These are phyloP conservation scores for Tuber magnatum DNA, from an alignment of 495 filamentous ascomycete genomes.

Conservation along the genomic window DNA sequence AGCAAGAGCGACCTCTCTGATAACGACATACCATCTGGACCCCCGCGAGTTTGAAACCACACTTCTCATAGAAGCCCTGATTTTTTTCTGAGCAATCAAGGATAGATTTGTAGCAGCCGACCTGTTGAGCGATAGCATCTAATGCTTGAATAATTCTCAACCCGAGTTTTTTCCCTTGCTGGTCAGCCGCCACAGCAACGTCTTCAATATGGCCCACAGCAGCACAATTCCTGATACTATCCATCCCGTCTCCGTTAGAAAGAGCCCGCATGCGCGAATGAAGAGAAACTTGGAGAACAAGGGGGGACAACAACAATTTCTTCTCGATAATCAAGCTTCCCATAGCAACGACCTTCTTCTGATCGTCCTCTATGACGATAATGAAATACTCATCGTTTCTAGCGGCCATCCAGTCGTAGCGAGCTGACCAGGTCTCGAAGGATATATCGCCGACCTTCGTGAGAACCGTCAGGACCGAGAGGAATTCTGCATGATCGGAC, in stretches of 20 bases:
- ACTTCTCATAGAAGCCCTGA: slow-evolving; percentile 98
- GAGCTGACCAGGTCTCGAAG: slow-evolving; percentile 63
- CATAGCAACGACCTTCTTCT: slow-evolving; percentile 67
- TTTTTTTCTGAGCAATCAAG: slow-evolving; percentile 76
- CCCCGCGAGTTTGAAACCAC: slow-evolving; percentile 86
- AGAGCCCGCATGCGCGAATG: neutral
- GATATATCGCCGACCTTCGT: slow-evolving; percentile 87
- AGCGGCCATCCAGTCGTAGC: slow-evolving; percentile 75
- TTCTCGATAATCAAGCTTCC: slow-evolving; percentile 78
- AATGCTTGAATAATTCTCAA: slow-evolving; percentile 88
- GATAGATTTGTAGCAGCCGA: slow-evolving; percentile 50
- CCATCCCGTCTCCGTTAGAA: slow-evolving; percentile 5
- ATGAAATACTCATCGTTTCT: slow-evolving; percentile 78
- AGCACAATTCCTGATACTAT: slow-evolving; percentile 64
- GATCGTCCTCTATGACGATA: slow-evolving; percentile 67
- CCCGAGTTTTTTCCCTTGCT: slow-evolving; percentile 95
- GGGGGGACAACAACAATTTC: slow-evolving; percentile 57
- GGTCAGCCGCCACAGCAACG: slow-evolving; percentile 85
- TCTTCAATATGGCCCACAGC: slow-evolving; percentile 96
- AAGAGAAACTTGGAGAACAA: neutral
- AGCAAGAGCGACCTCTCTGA: neutral
- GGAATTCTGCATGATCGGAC: slow-evolving; percentile 74
- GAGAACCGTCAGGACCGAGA: slow-evolving; percentile 83
- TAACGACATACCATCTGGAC: slow-evolving; percentile 68
- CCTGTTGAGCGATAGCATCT: slow-evolving; percentile 51